phyloP scores from a whole-genome alignment of 2,329 filamentous ascomycete species.

The Epicoccum sorghinum region DNA sequence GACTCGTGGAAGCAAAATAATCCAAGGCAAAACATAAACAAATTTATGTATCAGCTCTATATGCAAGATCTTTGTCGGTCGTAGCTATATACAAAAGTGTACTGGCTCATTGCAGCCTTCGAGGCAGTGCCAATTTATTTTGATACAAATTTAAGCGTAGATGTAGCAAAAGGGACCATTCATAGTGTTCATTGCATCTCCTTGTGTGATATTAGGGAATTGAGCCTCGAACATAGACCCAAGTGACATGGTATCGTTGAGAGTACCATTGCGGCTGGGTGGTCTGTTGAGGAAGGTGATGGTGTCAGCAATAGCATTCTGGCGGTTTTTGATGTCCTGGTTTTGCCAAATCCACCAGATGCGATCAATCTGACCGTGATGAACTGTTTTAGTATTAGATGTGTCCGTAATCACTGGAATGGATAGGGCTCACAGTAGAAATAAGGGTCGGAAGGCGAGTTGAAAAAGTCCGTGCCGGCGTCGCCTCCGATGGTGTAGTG shows the following conservation, averaged over 20 bases:
- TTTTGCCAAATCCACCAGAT: constrained; percentile 60
- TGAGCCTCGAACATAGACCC: constrained; percentile 46
- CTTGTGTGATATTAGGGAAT: constrained; percentile 14
- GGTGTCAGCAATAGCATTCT: constrained; percentile 51
- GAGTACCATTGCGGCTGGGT: constrained; percentile 52
- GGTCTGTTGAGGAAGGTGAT: constrained; percentile 54
- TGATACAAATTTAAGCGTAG: constrained; percentile 35
- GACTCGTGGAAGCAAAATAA: too few relatives aligned
- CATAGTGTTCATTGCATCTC: constrained; percentile 51
- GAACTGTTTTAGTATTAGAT: constrained; percentile 27
- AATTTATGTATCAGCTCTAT: too few relatives aligned
- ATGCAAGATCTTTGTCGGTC: too few relatives aligned
- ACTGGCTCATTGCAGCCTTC: too few relatives aligned
- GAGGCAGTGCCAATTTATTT: background rate
- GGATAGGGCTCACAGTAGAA: constrained; percentile 45
- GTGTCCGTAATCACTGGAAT: too few relatives aligned
- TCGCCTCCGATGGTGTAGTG: constrained; percentile 56
- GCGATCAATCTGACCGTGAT: constrained; percentile 57
- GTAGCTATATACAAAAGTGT: too few relatives aligned
- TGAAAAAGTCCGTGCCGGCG: constrained; percentile 53
- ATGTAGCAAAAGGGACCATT: constrained; percentile 57
- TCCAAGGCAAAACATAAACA: too few relatives aligned
- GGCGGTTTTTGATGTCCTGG: constrained; percentile 47
- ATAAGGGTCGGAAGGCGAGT: constrained; percentile 52
- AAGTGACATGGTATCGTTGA: constrained; percentile 52